Evolutionary conservation across 1,284 basidiomycete species (phyloP).

Genomic region (Spongiforma sp.): DNA sequence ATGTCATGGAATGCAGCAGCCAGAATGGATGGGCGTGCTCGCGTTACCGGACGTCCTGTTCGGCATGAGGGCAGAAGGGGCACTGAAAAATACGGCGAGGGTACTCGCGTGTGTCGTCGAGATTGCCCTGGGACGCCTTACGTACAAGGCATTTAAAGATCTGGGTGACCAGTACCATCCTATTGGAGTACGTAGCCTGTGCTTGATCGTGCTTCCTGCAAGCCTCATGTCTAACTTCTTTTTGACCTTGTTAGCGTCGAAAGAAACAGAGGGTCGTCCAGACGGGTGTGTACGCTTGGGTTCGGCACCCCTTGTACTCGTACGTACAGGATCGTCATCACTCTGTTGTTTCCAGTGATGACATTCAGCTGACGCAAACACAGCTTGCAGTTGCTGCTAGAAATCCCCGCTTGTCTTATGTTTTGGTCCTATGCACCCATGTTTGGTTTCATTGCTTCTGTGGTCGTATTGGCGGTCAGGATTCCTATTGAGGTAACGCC

Average conservation of each 20-base stretch:
- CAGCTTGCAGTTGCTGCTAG: conserved; percentile 25
- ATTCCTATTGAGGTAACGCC: conserved; percentile 33
- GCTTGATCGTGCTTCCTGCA: not conserved
- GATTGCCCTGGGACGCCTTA: not conserved
- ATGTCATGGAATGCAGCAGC: conserved; percentile 25
- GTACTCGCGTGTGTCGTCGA: conserved; percentile 15
- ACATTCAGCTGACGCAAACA: not conserved
- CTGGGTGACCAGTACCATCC: conserved; percentile 21
- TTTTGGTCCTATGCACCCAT: conserved; percentile 37
- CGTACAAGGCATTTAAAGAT: conserved; percentile 8
- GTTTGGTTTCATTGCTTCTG: conserved; percentile 11
- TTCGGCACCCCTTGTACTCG: conserved; percentile 38
- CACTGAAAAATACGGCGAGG: conserved; percentile 9
- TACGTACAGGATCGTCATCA: conserved; percentile 3
- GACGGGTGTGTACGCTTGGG: conserved; percentile 28
- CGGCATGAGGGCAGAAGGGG: not conserved
- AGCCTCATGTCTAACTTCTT: not conserved
- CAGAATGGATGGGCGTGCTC: conserved; percentile 27
- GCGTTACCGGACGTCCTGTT: conserved; percentile 4
- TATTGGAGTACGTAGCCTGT: conserved; percentile 18
- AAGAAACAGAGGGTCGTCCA: conserved; percentile 30
- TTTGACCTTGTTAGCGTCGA: conserved; percentile 27
- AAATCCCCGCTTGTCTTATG: conserved; percentile 15
- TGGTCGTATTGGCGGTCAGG: conserved; percentile 24
- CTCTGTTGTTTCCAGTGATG: not conserved